Evolutionary conservation across 2,329 filamentous ascomycete species (phyloP), one percentile per base, ranked within the genome.

Genomic region (Stachybotrys elegans): DNA sequence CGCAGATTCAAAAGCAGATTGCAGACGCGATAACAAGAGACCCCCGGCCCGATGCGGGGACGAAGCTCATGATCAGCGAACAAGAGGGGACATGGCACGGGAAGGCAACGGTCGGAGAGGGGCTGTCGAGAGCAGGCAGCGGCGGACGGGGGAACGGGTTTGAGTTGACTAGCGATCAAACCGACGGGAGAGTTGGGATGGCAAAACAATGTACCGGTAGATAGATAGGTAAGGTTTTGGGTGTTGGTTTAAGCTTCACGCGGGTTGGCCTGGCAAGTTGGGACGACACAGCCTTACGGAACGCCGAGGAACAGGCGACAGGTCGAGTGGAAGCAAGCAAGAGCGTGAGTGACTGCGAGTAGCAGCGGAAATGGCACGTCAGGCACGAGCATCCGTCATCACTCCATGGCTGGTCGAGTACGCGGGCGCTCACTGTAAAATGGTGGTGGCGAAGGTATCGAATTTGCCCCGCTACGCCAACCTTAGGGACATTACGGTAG

Each of bases 1-100:
- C 19, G n/a, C 7, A 19, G 8, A 22, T 16, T 38, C 17, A 20
- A 21, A 36, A 29, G 23, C 32, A 31, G 38, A 22, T 48, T 48
- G 54, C 54, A 49, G 54, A 52, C 50, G 55, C 56, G 53, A 53
- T 58, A 61, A 62, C 57, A 57, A 54, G 55, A 57, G 60, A 58
- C 59, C 63, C 59, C 54, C 56, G 54, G 60, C 54, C 56, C 57
- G 50, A 56, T 57, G 60, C 57, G 59, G 59, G 59, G 60, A 58
- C 52, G 53, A 51, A 53, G 55, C 44, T 61, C 63, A 66, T 66
- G 53, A 51, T 62, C 53, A 54, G 49, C 52, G 50, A 46, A 34
- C 43, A 51, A 27, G 43, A 31, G 48, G 50, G 43, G 46, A 44
- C 54, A 58, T 56, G 48, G 37, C 25, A 35, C 23, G 43, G 40